Evolutionary conservation across 495 filamentous ascomycete species (phyloP).

Genomic region (Penicillium mononematosum): DNA sequence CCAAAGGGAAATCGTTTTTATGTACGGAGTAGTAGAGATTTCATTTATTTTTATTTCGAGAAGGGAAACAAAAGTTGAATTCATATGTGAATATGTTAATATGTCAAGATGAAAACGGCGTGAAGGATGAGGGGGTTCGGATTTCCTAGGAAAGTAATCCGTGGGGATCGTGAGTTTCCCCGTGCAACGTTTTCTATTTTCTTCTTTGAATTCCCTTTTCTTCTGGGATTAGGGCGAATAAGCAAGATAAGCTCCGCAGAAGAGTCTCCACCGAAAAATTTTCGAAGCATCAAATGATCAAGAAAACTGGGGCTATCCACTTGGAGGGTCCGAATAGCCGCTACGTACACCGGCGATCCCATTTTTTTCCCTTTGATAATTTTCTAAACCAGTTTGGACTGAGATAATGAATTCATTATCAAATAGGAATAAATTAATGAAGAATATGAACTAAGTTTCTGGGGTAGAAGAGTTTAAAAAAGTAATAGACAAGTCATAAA

Average conservation of each 20-base stretch:
- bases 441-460: neutral
- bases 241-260: slow-evolving; percentile 30
- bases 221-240: slow-evolving; percentile 9
- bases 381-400: neutral
- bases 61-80: neutral
- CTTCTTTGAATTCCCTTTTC: neutral
- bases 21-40: neutral
- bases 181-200: slow-evolving; percentile 25
- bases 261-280: slow-evolving; percentile 32
- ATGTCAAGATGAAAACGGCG: no score
- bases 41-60: neutral
- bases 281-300: slow-evolving; percentile 36
- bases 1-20: neutral
- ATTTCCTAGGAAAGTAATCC: slow-evolving; percentile 32
- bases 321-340: slow-evolving; percentile 17
- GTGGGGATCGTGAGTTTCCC: slow-evolving; percentile 32
- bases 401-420: neutral
- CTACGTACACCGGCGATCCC: neutral
- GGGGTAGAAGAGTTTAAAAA: slow-evolving; percentile 7
- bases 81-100: no score
- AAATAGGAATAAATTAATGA: neutral
- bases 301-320: slow-evolving; percentile 19
- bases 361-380: neutral
- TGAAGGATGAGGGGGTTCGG: slow-evolving; percentile 26
- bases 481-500: neutral